Evolutionary conservation across 1,139 yeast species (phyloP), one percentile per base, ranked within the genome.

Genomic region (Taphrina confusa): DNA sequence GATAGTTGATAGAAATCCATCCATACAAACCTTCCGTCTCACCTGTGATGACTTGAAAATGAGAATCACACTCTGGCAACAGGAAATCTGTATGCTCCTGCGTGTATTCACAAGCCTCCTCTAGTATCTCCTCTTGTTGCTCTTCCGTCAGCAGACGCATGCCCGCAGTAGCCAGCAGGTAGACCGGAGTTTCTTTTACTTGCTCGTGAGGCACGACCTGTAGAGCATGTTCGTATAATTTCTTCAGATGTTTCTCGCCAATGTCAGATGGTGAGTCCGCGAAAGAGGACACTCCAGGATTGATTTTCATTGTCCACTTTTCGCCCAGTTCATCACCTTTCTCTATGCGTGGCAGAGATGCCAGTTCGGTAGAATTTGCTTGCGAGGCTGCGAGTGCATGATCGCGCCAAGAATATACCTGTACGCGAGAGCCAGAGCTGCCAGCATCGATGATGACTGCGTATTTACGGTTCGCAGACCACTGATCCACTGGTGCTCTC

Each of bases 371-470:
- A 42, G 65, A 69, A 1, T 70, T 80, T 64, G 82, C 81, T 37
- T 9, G 2, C 11, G 30, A 16, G 11, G 44, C 49, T 9, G 56
- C 54, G 12, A 31, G 27, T 9, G 51, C 22, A 27, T 45, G 46
- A 30, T 49, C 58, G 22, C 82, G 74, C 87, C 89, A 86, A 62
- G 79, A 78, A 71, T 88, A 88, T 1, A 88, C 79, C 68, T 80
- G 85, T 0, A 86, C 86, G 14, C 95, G 74, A 0, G 94, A 83
- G 0, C 95, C 95, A 50, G 82, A 83, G 1, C 94, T 85, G 0
- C 96, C 95, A 0, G 95, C 86, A 69, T 88, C 96, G 20, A 88
- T 82, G 9, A 88, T 78, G 1, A 88, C 80, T 1, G 87, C 80
- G 70, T 85, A 87, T 68, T 84, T 84, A 11, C 57, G 28, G 23